Percentiles rank a stretch among this genome's conserved stretches.
These are phyloP conservation scores for Perkinsus marinus DNA, from an alignment of 169 alveolate species.

Conservation along the genomic window DNA sequence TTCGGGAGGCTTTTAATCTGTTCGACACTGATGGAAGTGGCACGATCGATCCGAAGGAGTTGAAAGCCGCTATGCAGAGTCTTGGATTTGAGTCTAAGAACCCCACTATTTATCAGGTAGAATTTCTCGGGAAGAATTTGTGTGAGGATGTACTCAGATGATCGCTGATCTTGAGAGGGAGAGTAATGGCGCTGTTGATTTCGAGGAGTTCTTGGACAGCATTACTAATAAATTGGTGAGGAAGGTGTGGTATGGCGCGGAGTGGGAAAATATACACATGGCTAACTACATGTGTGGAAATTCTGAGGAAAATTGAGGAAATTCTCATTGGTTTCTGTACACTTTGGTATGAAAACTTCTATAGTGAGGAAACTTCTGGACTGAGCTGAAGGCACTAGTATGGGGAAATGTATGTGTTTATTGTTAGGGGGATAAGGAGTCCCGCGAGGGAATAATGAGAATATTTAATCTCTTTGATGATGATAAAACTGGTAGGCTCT, in stretches of 20 bases:
- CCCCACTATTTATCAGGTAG: slow-evolving; percentile 82
- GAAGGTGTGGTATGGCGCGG: not conserved
- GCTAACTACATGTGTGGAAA: no score
- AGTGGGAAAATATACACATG: no score
- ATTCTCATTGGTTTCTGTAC: no score
- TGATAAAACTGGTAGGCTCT: slow-evolving; percentile 65
- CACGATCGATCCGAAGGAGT: slow-evolving; percentile 94
- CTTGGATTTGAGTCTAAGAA: slow-evolving; percentile 97
- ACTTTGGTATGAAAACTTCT: no score
- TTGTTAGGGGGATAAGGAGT: slow-evolving; percentile 82
- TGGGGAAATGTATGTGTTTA: not conserved
- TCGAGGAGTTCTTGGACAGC: slow-evolving; percentile 91
- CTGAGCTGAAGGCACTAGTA: no score
- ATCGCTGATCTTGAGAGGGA: slow-evolving; percentile 94
- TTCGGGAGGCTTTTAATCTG: slow-evolving; percentile 93
- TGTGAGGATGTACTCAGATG: slow-evolving; percentile 33
- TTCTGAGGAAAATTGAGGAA: no score
- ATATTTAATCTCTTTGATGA: slow-evolving; percentile 93
- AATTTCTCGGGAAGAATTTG: not conserved
- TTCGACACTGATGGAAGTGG: slow-evolving; percentile 98
- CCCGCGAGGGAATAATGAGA: slow-evolving; percentile 91
- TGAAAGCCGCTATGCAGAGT: slow-evolving; percentile 96
- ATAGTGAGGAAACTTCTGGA: no score
- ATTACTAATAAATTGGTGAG: slow-evolving; percentile 82
- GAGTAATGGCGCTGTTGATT: slow-evolving; percentile 85